Base-by-base conservation (phyloP, 2,329 filamentous ascomycete genomes). In the Xylariaceae sp. region DNA sequence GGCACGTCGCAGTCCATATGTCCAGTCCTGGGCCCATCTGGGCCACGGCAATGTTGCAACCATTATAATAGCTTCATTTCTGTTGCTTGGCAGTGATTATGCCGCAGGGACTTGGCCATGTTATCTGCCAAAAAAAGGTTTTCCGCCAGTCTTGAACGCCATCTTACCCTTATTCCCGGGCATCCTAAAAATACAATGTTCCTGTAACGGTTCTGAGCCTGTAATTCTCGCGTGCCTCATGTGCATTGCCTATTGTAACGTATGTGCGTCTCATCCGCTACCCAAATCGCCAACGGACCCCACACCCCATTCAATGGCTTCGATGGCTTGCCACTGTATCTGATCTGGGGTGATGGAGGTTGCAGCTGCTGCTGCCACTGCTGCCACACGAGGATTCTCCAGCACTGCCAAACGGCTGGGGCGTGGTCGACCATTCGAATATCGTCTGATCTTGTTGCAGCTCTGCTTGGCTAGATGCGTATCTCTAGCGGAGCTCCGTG, bases 371-470 rank as follows among this genome's bases (percentile, higher is more conserved):
- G 56, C 56, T 36, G 53, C 60, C 14, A 54, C 49, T 8, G 65
- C 66, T 36, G 65, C 63, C 14, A 64, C 57, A 40, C 61, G 62
- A 50, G 66, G 66, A 43, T 68, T 68, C 28, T 63, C 65, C 41
- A 69, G 52, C 28, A 68, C 54, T 24, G 67, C 67, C 44, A 69
- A 56, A 23, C 67, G 65, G 39, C 65, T 67, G 51, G 67, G 67
- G 44, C 67, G 64, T 39, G 65, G 67, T 39, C 67, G 63, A 24
- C 67, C 67, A 33, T 69, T 69, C 41, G 67, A 69, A 56, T 69
- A 69, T 55, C 67, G 64, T 44, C 67, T 63, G 39, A 69, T 69
- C 37, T 66, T 64, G 44, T 69, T 67, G 61, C 67, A 69, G 62
- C 67, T 69, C 52, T 67, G 64, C 50, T 69, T 69, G 45, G 67